Evolutionary conservation across 805 yeast genomes (phyloP), one percentile per base, ranked within the genome.

Genomic region (Priceomyces fermenticarens): DNA sequence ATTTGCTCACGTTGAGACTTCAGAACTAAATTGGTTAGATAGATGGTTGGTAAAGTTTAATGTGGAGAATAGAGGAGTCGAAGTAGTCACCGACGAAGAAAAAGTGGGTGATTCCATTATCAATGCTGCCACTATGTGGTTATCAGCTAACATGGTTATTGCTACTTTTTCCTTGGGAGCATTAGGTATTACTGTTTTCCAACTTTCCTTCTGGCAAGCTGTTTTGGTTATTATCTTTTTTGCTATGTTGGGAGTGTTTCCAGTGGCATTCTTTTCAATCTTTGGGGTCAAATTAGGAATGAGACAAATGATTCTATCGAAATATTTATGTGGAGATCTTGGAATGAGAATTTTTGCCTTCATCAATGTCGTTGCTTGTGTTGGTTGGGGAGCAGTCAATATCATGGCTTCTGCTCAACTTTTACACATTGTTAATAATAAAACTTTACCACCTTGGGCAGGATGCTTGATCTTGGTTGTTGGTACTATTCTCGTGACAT

Each of bases 321-420:
- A 91, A 51, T 89, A 73, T 63, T 74, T 88, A 52, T 74, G 82
- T 47, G 97, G 97, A 47, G 80, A 83, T 63, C 58, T 70, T 26
- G 83, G 85, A 35, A 82, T 85, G 65, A 78, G 95, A 60, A 73
- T 88, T 42, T 84, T 88, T 55, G 83, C 95, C 8, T 62, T 83
- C 34, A 72, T 90, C 59, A 88, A 89, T 58, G 77, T 81, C 55
- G 63, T 90, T 47, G 90, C 96, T 17, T 87, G 96, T 76, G 79
- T 89, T 41, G 97, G 97, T 53, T 90, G 97, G 97, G 86, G 93
- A 64, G 88, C 96, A 9, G 91, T 88, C 35, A 90, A 90, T 65
- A 87, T 86, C 46, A 85, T 89, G 78, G 85, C 89, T 26, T 81
- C 93, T 29, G 96, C 96, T 16, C 93, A 88, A 62, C 68, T 89